Percentiles rank a stretch among this genome's conserved stretches.
Evolutionary conservation across 345 rosid species (phyloP).

Genomic region (Populus alba): DNA sequence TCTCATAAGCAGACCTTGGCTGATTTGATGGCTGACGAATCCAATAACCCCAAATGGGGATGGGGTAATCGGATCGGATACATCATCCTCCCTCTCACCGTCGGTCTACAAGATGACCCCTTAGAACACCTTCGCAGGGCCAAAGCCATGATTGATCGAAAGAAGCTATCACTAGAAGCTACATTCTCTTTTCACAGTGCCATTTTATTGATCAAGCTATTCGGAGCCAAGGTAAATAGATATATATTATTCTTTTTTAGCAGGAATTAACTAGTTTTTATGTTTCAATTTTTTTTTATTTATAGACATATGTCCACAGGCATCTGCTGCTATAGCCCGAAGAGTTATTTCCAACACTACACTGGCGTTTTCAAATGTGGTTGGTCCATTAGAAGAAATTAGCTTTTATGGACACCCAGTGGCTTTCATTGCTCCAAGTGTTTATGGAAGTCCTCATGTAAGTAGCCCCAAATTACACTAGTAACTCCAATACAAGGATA

Average conservation of each 20-base stretch:
- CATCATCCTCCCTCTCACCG: constrained; percentile 29
- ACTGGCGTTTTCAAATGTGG: constrained; percentile 30
- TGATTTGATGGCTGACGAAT: constrained; percentile 26
- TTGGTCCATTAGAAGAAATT: constrained; percentile 39
- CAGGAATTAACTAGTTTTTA: not conserved
- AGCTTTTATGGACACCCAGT: constrained; percentile 34
- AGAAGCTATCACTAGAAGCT: constrained; percentile 32
- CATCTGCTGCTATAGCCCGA: constrained; percentile 6
- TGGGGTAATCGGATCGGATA: constrained; percentile 46
- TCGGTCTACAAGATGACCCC: constrained; percentile 34
- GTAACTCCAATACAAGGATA: too few species aligned
- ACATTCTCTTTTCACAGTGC: constrained; percentile 9
- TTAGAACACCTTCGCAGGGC: constrained; percentile 30
- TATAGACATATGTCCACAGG: constrained; percentile 9
- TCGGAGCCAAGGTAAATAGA: constrained; percentile 24
- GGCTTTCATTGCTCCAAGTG: constrained; percentile 33
- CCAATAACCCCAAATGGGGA: constrained; percentile 25
- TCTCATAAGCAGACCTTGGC: constrained; percentile 21
- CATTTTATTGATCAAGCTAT: not conserved
- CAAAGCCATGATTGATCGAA: constrained; percentile 31
- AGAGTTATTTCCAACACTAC: constrained; percentile 26
- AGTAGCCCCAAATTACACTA: not conserved
- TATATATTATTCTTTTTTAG: not conserved
- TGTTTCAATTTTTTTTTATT: not conserved
- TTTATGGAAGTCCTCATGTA: constrained; percentile 34